A percentile compares a stretch with the other conserved stretches of the same genome.
Conservation (phyloP, 805 yeast genomes). For the Candida hispaniensis region DNA sequence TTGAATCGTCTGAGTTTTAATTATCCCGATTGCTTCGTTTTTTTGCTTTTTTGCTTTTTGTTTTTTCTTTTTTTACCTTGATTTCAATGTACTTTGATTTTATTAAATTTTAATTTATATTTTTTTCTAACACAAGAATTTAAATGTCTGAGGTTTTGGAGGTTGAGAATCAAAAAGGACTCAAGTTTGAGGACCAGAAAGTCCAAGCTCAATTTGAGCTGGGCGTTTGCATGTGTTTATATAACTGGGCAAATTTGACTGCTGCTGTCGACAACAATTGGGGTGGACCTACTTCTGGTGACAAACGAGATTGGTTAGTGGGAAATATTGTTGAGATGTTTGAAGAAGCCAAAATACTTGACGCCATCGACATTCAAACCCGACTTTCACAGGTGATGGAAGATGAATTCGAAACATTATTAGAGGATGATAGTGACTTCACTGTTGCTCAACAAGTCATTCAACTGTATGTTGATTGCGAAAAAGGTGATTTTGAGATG, state of each 20-base stretch:
- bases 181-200: constrained; percentile 36
- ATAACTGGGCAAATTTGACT: constrained; percentile 77
- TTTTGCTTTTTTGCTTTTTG: not conserved
- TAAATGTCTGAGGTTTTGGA: constrained; percentile 11
- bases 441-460: constrained; percentile 59
- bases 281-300: constrained; percentile 92
- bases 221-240: constrained; percentile 85
- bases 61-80: not conserved
- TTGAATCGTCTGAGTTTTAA: too few species aligned
- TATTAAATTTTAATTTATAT: not conserved
- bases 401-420: constrained; percentile 82
- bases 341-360: constrained; percentile 50
- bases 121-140: not conserved
- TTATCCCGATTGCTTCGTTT: too few species aligned
- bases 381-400: constrained; percentile 80
- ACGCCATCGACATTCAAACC: constrained; percentile 71
- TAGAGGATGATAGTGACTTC: constrained; percentile 83
- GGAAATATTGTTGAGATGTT: constrained; percentile 75
- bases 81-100: not conserved
- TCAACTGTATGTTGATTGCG: constrained; percentile 55
- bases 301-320: constrained; percentile 91
- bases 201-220: constrained; percentile 82
- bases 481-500: constrained; percentile 38
- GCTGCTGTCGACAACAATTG: constrained; percentile 86
- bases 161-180: constrained; percentile 12